Percentiles rank a stretch among this genome's conserved stretches.
Conservation (phyloP, 164 flowering plant genomes). For the Aristolochia contorta region DNA sequence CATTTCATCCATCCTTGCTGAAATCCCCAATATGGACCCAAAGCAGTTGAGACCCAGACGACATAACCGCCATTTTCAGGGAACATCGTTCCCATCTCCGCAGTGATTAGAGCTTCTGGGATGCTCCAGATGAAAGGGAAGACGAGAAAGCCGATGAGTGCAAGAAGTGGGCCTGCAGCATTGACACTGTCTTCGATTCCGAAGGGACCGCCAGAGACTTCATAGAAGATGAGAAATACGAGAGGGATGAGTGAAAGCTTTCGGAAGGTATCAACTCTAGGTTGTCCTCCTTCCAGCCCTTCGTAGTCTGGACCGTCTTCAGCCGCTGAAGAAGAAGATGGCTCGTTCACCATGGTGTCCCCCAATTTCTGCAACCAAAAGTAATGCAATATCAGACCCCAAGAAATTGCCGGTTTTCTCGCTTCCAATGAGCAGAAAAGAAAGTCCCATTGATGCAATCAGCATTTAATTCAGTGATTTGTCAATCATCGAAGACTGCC, state of each 20-base stretch:
- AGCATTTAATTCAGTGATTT: too few relatives aligned
- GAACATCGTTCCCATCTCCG: conserved; percentile 61
- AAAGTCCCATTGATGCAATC: too few relatives aligned
- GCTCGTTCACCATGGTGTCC: conserved; percentile 8
- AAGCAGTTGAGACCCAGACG: conserved; percentile 51
- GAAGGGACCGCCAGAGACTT: conserved; percentile 61
- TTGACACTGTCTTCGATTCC: conserved; percentile 46
- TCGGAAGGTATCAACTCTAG: conserved; percentile 16
- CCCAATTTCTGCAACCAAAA: neutral
- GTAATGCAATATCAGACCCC: too few relatives aligned
- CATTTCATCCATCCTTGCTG: conserved; percentile 67
- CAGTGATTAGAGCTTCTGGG: conserved; percentile 51
- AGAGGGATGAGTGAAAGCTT: conserved; percentile 48
- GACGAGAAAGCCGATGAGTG: conserved; percentile 42
- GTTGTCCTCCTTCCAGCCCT: conserved; percentile 17
- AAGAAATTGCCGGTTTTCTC: too few relatives aligned
- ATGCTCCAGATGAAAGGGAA: conserved; percentile 58
- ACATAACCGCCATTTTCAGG: conserved; percentile 62
- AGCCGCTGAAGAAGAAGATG: conserved; percentile 31
- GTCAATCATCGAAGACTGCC: too few relatives aligned
- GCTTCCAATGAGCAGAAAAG: too few relatives aligned
- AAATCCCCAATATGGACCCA: conserved; percentile 55
- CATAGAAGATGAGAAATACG: conserved; percentile 50
- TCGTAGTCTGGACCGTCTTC: conserved; percentile 20
- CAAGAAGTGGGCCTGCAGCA: conserved; percentile 56